These are phyloP conservation scores for Candida pseudoglaebosa DNA, from an alignment of 805 yeast species.

Conservation along the genomic window DNA sequence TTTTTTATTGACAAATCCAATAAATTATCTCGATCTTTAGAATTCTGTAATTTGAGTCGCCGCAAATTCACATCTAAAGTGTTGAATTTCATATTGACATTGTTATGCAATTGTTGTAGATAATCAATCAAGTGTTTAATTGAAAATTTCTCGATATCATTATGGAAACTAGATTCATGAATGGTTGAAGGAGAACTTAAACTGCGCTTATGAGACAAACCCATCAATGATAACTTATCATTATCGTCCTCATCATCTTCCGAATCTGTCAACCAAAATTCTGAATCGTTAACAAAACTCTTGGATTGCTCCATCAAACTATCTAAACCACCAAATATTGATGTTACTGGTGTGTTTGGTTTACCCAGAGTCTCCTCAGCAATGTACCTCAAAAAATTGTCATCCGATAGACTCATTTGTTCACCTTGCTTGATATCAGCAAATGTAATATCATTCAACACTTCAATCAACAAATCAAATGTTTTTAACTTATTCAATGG, in stretches of 20 bases:
- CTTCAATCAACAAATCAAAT: conserved; percentile 11
- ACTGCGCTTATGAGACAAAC: conserved; percentile 1
- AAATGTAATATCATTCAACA: conserved; percentile 16
- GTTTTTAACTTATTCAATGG: conserved; percentile 9
- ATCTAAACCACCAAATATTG: neutral
- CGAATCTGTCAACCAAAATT: neutral
- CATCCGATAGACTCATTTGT: no score
- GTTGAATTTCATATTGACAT: neutral
- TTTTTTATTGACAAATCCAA: neutral
- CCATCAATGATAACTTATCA: conserved; percentile 1
- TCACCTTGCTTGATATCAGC: conserved; percentile 12
- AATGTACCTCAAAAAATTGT: no score
- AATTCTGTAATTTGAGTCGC: conserved; percentile 2
- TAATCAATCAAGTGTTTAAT: neutral
- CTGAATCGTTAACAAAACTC: neutral
- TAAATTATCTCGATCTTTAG: neutral
- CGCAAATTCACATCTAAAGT: conserved; percentile 1
- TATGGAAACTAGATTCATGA: neutral
- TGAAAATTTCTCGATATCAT: neutral
- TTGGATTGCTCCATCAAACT: conserved; percentile 1
- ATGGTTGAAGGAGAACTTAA: conserved; percentile 5
- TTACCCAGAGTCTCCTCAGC: neutral
- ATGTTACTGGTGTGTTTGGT: neutral
- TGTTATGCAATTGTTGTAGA: conserved; percentile 2
- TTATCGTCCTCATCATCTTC: conserved; percentile 1